Percentiles rank a stretch among this genome's conserved stretches.
Conservation (phyloP, 352 stramenopile species). For the Globisporangium camurandrum region DNA sequence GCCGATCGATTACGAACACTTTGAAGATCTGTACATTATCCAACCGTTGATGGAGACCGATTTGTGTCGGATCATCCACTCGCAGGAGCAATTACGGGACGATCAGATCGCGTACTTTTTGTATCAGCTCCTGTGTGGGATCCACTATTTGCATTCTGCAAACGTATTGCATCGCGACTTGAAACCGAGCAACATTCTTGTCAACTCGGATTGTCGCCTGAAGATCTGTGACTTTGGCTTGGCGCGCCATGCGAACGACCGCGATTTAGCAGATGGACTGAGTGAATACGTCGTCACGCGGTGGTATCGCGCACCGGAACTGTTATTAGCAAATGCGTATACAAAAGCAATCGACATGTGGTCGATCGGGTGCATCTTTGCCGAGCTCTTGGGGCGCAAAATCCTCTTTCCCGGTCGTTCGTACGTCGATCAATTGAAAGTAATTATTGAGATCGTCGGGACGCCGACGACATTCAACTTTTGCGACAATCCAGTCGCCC, state of each 20-base stretch:
- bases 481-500: conserved; percentile 75
- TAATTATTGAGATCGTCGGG: conserved; percentile 82
- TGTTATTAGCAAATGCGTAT: conserved; percentile 79
- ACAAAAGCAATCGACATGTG: conserved; percentile 91
- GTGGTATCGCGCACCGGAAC: conserved; percentile 88
- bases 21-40: conserved; percentile 97
- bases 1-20: conserved; percentile 81
- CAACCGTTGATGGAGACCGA: conserved; percentile 98
- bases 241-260: conserved; percentile 68
- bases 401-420: conserved; percentile 82
- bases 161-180: conserved; percentile 95
- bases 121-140: conserved; percentile 92
- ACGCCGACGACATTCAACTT: conserved; percentile 82
- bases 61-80: conserved; percentile 86
- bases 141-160: conserved; percentile 94
- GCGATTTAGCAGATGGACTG: conserved; percentile 70
- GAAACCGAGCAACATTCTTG: conserved; percentile 96
- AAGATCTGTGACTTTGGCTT: conserved; percentile 89
- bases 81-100: conserved; percentile 85
- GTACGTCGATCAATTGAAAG: conserved; percentile 84
- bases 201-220: conserved; percentile 89
- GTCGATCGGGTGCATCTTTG: conserved; percentile 99
- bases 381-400: conserved; percentile 91
- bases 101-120: conserved; percentile 96
- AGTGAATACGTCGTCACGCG: conserved; percentile 93